A percentile compares a stretch with the other conserved stretches of the same genome.
Conservation (phyloP, 768 basidiomycete genomes). For the Lyophyllum atratum region DNA sequence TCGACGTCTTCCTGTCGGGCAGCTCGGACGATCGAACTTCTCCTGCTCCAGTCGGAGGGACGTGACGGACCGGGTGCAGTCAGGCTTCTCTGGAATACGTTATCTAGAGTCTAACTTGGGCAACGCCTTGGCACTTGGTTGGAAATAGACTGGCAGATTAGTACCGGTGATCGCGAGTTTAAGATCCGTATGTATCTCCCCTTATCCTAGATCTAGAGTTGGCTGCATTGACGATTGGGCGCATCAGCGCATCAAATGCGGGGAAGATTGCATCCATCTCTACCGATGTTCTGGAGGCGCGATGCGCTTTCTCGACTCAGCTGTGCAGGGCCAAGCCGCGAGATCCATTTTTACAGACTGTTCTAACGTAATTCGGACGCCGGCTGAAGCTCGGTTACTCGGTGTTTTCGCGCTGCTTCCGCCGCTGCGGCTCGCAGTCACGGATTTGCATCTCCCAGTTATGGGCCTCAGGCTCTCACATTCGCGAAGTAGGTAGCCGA, state of each 20-base stretch:
- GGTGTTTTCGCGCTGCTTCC: neutral
- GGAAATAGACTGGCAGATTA: neutral
- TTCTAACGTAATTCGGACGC: neutral
- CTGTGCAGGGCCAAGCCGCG: neutral
- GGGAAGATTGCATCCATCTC: neutral
- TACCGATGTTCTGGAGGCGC: neutral
- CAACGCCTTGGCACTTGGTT: neutral
- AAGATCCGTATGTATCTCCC: neutral
- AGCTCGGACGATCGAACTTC: neutral
- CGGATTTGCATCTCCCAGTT: neutral
- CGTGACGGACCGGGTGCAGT: neutral
- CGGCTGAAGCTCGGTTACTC: neutral
- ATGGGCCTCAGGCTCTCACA: neutral
- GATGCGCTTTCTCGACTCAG: neutral
- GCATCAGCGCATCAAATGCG: slow-evolving; percentile 6
- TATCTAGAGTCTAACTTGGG: slow-evolving; percentile 2
- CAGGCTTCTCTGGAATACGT: neutral
- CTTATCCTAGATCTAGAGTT: neutral
- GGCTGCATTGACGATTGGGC: neutral
- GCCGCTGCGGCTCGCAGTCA: neutral
- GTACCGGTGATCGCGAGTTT: neutral
- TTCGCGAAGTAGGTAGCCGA: neutral
- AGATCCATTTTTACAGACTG: too few relatives aligned
- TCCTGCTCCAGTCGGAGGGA: neutral
- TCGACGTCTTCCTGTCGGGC: slow-evolving; percentile 2